A percentile compares a stretch with the other conserved stretches of the same genome.
Conservation (phyloP, 1,284 basidiomycete genomes). For the Marasmius oreades region DNA sequence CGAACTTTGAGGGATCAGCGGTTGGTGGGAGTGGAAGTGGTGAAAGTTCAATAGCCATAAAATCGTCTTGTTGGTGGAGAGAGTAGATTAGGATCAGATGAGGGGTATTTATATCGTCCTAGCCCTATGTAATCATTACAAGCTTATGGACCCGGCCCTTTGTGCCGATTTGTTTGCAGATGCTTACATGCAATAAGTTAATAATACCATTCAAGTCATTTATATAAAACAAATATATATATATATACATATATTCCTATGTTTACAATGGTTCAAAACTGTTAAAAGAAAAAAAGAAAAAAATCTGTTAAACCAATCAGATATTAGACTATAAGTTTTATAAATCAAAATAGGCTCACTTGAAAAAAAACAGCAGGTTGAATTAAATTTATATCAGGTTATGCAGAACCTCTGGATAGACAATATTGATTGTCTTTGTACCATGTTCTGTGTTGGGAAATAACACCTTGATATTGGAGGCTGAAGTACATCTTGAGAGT, state of each 20-base stretch:
- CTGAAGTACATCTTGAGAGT: constrained; percentile 22
- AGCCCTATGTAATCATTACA: neutral
- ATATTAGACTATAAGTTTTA: too few relatives aligned
- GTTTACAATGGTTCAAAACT: too few relatives aligned
- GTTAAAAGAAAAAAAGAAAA: too few relatives aligned
- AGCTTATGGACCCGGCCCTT: too few relatives aligned
- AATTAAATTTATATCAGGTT: neutral
- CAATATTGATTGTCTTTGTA: constrained; percentile 5
- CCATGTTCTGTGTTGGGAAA: constrained; percentile 5
- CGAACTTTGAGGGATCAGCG: constrained; percentile 40
- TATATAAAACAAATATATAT: too few relatives aligned
- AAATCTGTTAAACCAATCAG: too few relatives aligned
- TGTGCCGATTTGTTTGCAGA: too few relatives aligned
- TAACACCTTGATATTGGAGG: constrained; percentile 16
- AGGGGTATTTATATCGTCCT: neutral
- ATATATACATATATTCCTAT: too few relatives aligned
- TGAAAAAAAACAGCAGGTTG: too few relatives aligned
- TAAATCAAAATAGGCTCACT: too few relatives aligned
- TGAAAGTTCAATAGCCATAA: constrained; percentile 37
- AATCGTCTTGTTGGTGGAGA: neutral
- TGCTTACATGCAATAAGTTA: too few relatives aligned
- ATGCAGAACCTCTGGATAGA: neutral
- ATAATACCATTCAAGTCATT: too few relatives aligned
- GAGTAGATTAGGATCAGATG: neutral
- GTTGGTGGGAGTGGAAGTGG: constrained; percentile 42